These are phyloP conservation scores for Chlamydomonas sp. DNA, from an alignment of 139 green algal species.

Conservation along the genomic window DNA sequence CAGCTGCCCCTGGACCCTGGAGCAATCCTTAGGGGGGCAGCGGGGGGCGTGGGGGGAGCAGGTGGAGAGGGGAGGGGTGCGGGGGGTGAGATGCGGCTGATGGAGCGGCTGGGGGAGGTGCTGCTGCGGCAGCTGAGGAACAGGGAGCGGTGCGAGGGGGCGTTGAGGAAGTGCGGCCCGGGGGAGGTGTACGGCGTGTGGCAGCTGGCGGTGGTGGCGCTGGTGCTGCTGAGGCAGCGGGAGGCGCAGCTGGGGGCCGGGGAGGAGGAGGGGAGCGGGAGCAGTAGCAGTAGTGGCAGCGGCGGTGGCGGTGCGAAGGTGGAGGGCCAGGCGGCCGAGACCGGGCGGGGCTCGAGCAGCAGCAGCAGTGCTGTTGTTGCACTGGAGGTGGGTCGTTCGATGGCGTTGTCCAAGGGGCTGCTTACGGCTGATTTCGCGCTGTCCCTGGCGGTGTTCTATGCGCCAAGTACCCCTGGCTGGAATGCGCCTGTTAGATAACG, in stretches of 20 bases:
- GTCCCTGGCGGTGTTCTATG: no score
- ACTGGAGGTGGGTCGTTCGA: no score
- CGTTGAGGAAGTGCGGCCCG: background rate
- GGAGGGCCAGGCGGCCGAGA: no score
- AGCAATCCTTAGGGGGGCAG: background rate
- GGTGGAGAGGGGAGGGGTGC: background rate
- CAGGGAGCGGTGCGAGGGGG: background rate
- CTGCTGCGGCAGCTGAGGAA: slow-evolving; percentile 16
- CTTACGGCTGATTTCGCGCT: no score
- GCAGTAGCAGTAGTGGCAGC: no score
- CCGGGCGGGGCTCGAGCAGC: no score
- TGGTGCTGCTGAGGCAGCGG: background rate
- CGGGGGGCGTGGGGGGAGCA: background rate
- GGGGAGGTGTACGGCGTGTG: slow-evolving; percentile 25
- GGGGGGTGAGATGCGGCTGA: background rate
- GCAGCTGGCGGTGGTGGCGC: slow-evolving; percentile 8
- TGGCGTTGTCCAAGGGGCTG: no score
- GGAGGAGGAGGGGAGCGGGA: no score
- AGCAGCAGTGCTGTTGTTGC: no score
- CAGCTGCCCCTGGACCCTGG: background rate
- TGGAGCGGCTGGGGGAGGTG: background rate
- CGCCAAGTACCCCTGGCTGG: no score
- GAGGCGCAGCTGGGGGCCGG: background rate
- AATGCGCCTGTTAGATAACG: no score
- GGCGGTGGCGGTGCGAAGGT: no score